Evolutionary conservation across 73 alveolate species (phyloP).

Genomic region (Tetrahymena elliotti): DNA sequence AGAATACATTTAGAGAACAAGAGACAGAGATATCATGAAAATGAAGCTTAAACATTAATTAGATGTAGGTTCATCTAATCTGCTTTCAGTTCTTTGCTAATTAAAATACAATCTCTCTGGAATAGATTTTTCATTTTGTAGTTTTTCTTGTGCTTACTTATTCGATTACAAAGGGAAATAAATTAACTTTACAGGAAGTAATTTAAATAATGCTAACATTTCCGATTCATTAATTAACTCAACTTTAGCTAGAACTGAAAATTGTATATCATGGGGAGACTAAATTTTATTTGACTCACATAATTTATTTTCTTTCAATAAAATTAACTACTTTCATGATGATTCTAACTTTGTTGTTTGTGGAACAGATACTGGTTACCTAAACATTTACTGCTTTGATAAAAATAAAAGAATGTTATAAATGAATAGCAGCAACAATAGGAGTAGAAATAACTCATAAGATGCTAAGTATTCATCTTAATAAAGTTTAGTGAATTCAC

Average conservation of each 20-base stretch:
- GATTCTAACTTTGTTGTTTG: neutral
- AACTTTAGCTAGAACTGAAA: neutral
- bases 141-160: neutral
- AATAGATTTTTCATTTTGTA: neutral
- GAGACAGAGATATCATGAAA: neutral
- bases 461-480: neutral
- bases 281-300: neutral
- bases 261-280: neutral
- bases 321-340: neutral
- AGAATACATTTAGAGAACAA: neutral
- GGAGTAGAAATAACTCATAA: neutral
- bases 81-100: neutral
- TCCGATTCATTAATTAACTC: neutral
- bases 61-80: neutral
- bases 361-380: neutral
- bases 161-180: neutral
- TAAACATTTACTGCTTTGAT: neutral
- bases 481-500: neutral
- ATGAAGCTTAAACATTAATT: neutral
- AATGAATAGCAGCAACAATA: neutral
- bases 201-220: neutral
- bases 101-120: neutral
- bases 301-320: neutral
- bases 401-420: neutral
- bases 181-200: neutral